Percentiles rank a stretch among this genome's conserved stretches.
Evolutionary conservation across 2,329 filamentous ascomycete species (phyloP).

Genomic region (Cladophialophora chaetospira): DNA sequence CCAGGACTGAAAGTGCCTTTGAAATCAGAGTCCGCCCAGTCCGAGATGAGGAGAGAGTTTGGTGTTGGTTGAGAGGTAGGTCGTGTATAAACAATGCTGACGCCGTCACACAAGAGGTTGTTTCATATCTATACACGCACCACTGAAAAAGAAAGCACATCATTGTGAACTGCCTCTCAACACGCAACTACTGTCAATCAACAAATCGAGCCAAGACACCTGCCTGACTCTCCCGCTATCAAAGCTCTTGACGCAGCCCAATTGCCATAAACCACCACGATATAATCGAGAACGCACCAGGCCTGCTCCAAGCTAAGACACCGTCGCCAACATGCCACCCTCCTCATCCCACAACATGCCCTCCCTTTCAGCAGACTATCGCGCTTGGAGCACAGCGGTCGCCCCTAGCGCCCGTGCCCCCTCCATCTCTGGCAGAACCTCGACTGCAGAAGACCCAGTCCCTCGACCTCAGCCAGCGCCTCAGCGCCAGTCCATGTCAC

Average conservation of each 20-base stretch:
- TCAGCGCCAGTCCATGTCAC: background rate
- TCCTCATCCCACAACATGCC: background rate
- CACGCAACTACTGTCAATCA: too few relatives aligned
- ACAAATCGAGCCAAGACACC: too few relatives aligned
- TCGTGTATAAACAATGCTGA: background rate
- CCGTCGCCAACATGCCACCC: background rate
- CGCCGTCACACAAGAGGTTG: too few relatives aligned
- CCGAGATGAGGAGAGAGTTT: background rate
- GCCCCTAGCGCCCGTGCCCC: conserved; percentile 9
- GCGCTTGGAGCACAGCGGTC: conserved; percentile 17
- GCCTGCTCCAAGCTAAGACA: background rate
- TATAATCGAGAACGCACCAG: background rate
- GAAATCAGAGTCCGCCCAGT: too few relatives aligned
- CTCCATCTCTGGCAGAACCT: background rate
- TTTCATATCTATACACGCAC: too few relatives aligned
- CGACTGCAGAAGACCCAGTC: background rate
- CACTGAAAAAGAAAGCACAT: too few relatives aligned
- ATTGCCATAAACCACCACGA: background rate
- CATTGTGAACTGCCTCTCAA: too few relatives aligned
- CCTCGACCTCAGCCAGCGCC: background rate
- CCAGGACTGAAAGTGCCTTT: background rate
- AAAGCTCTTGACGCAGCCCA: too few relatives aligned
- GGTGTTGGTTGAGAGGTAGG: background rate
- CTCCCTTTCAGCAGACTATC: background rate
- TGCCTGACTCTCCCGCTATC: too few relatives aligned